Conservation (phyloP, 1,284 basidiomycete genomes). For the Dichomitus squalens region DNA sequence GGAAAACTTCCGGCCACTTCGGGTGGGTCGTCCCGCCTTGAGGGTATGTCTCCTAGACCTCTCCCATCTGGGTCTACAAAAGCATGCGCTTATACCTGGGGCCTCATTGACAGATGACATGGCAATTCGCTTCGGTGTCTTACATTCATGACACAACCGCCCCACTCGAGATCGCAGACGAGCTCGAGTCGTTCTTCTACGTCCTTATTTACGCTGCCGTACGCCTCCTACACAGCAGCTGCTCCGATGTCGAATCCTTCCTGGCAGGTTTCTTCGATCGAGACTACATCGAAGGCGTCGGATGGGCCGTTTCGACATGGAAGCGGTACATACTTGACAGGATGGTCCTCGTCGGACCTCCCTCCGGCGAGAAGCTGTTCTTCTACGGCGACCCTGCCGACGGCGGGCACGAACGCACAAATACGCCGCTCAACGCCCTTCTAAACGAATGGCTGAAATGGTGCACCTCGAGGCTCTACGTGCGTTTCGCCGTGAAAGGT, state of each 20-base stretch:
- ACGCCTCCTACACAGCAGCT: constrained; percentile 2
- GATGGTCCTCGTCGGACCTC: not conserved
- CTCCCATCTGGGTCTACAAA: not conserved
- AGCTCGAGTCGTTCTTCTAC: constrained; percentile 16
- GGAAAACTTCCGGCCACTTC: not conserved
- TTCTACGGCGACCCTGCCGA: not conserved
- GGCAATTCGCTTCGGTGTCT: constrained; percentile 1
- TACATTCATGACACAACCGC: not conserved
- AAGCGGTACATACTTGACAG: not conserved
- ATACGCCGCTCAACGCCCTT: not conserved
- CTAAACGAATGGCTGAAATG: not conserved
- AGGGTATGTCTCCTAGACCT: not conserved
- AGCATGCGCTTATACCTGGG: not conserved
- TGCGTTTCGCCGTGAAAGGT: not conserved
- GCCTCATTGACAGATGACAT: not conserved
- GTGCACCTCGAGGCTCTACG: not conserved
- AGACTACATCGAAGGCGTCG: not conserved
- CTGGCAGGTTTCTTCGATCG: constrained; percentile 3
- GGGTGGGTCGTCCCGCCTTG: no score
- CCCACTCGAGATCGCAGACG: constrained; percentile 4
- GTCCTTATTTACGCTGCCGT: constrained; percentile 1
- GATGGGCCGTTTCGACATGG: not conserved
- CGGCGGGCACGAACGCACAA: no score
- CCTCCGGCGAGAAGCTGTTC: not conserved
- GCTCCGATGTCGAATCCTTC: not conserved